Evolutionary conservation across 2,329 filamentous ascomycete genomes (phyloP), one percentile per base, ranked within the genome.

Genomic region (Sclerotiophoma versabilis): DNA sequence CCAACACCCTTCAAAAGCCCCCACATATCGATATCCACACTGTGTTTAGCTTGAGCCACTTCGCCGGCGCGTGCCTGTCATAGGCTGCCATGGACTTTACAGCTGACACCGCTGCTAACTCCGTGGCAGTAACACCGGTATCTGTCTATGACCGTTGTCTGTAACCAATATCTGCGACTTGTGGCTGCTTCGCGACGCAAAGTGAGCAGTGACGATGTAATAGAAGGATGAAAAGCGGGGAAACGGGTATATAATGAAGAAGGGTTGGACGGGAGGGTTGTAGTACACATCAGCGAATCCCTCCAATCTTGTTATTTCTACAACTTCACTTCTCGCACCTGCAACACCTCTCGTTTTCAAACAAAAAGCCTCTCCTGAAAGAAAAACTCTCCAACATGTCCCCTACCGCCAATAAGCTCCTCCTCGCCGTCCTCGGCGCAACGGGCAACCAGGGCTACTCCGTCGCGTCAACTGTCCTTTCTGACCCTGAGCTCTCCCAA

Each of bases 361-460:
- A n/a, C n/a, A n/a, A n/a, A n/a, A n/a, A n/a, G n/a, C n/a, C n/a
- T n/a, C n/a, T n/a, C n/a, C 29, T 32, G 12, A 5, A 9, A n/a
- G 8, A 32, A 7, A 8, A 32, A 9, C 19, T 17, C n/a, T 15
- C 43, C 6, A 30, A 5, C 14, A 50, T 38, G 38, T 30, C 39
- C n/a, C n/a, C n/a, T 1, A 29, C 30, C 14, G 6, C n/a, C 30
- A 27, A 17, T 7, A 69, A 71, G 34, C 49, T 61, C 10, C 57
- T 66, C 44, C 55, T 74, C 43, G 65, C 64, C 38, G 48, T 75
- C 53, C 64, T 74, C 34, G 70, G 70, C 34, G 67, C 68, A 17
- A 72, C 70, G 5, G 71, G 71, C 27, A 71, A 82, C 54, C 85
- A 88, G 72, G 86, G 86, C 42, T 81, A 82, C 57, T 83, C 82